These are phyloP conservation scores for Lasiosphaeria hispida DNA, from an alignment of 495 filamentous ascomycete species.

Conservation along the genomic window DNA sequence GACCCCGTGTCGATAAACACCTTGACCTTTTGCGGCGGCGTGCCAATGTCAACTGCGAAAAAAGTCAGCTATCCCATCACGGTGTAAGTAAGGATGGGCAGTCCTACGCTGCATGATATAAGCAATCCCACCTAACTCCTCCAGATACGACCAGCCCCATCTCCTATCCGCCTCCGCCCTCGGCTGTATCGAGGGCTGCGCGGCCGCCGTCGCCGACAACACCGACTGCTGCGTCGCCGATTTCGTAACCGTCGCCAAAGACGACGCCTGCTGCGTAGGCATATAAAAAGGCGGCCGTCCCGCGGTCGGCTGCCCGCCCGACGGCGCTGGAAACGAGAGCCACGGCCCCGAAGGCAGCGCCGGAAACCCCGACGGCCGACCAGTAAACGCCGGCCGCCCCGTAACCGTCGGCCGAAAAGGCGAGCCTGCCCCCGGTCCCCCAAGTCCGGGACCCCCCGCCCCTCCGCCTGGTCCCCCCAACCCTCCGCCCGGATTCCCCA, in stretches of 20 bases:
- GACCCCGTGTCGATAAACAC: conserved; percentile 48
- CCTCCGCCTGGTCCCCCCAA: not conserved
- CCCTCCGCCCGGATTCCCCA: not conserved
- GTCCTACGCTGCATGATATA: conserved; percentile 41
- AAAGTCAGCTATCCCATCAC: not conserved
- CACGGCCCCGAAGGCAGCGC: no score
- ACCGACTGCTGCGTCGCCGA: not conserved
- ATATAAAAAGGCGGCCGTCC: not conserved
- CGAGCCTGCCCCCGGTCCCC: not conserved
- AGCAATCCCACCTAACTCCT: conserved; percentile 36
- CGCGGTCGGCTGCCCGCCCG: not conserved
- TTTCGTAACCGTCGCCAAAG: not conserved
- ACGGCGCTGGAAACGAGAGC: no score
- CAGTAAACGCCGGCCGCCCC: no score
- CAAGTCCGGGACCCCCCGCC: not conserved
- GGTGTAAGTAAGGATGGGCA: not conserved
- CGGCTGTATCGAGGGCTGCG: not conserved
- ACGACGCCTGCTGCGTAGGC: not conserved
- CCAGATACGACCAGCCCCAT: conserved; percentile 33
- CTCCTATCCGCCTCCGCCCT: conserved; percentile 5
- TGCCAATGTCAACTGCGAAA: conserved; percentile 40
- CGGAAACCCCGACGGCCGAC: no score
- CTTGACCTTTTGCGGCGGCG: conserved; percentile 40
- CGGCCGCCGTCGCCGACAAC: not conserved
- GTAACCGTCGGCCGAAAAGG: not conserved